Evolutionary conservation across 2,329 filamentous ascomycete genomes (phyloP).

Genomic region (Orbilia quercus): DNA sequence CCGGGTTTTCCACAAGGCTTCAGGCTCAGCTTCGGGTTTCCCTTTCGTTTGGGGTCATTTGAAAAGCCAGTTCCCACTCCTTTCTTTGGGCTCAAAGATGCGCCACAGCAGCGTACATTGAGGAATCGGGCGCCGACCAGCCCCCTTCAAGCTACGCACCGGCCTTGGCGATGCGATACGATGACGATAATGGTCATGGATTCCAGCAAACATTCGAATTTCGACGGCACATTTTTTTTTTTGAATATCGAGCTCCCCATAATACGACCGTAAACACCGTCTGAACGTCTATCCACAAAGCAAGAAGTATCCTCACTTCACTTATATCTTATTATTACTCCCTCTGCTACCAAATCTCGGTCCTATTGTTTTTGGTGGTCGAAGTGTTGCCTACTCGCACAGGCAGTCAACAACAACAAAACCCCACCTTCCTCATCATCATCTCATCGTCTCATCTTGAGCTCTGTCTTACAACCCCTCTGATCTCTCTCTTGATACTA

Average conservation of each 20-base stretch:
- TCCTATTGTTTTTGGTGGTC: background rate
- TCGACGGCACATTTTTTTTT: constrained; percentile 11
- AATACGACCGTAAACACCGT: constrained; percentile 15
- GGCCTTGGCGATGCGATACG: constrained; percentile 32
- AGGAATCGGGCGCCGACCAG: constrained; percentile 2
- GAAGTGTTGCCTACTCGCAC: constrained; percentile 7
- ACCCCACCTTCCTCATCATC: constrained; percentile 49
- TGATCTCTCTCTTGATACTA: constrained; percentile 12
- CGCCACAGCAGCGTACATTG: constrained; percentile 44
- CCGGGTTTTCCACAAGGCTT: background rate
- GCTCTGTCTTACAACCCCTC: constrained; percentile 33
- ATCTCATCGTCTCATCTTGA: constrained; percentile 45
- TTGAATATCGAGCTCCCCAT: constrained; percentile 15
- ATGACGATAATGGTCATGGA: constrained; percentile 50
- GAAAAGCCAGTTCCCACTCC: constrained; percentile 19
- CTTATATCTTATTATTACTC: background rate
- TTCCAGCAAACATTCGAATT: constrained; percentile 28
- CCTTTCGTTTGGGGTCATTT: constrained; percentile 45
- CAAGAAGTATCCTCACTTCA: constrained; percentile 3
- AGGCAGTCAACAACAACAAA: constrained; percentile 8
- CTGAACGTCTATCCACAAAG: background rate
- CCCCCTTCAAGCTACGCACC: constrained; percentile 13
- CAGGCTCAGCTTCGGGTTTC: constrained; percentile 45
- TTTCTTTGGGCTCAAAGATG: constrained; percentile 47
- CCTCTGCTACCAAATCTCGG: background rate